A percentile compares a stretch with the other conserved stretches of the same genome.
Conservation (phyloP, 2,329 filamentous ascomycete species). For the Cercospora berteroae region DNA sequence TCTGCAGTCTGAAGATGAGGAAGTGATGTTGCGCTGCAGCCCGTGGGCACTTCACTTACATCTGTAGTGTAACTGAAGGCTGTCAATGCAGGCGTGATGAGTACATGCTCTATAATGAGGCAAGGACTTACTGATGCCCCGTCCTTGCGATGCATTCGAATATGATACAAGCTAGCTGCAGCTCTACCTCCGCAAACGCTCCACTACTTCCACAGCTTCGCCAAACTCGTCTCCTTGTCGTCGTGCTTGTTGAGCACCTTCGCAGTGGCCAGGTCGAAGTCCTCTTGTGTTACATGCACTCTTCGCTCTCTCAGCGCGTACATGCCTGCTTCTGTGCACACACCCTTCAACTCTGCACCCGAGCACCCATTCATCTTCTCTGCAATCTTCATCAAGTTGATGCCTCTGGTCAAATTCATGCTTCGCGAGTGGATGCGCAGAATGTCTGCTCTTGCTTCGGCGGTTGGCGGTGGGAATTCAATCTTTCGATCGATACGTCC, state of each 20-base stretch:
- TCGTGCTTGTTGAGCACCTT: conserved; percentile 99
- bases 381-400: conserved; percentile 96
- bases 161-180: conserved; percentile 23
- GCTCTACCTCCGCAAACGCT: background rate
- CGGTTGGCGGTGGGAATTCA: conserved; percentile 94
- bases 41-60: background rate
- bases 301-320: conserved; percentile 91
- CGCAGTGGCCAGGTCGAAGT: conserved; percentile 96
- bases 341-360: conserved; percentile 95
- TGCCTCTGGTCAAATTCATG: conserved; percentile 97
- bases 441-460: conserved; percentile 96
- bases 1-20: background rate
- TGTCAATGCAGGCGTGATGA: background rate
- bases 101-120: conserved; percentile 16
- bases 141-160: conserved; percentile 21
- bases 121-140: conserved; percentile 13
- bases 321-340: conserved; percentile 98
- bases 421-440: conserved; percentile 94
- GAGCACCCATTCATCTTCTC: conserved; percentile 99
- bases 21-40: background rate
- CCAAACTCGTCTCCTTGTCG: conserved; percentile 90
- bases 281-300: conserved; percentile 97
- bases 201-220: conserved; percentile 76
- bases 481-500: conserved; percentile 98
- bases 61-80: background rate